Conservation (phyloP, 495 filamentous ascomycete species). For the Lasiosphaeria ovina region DNA sequence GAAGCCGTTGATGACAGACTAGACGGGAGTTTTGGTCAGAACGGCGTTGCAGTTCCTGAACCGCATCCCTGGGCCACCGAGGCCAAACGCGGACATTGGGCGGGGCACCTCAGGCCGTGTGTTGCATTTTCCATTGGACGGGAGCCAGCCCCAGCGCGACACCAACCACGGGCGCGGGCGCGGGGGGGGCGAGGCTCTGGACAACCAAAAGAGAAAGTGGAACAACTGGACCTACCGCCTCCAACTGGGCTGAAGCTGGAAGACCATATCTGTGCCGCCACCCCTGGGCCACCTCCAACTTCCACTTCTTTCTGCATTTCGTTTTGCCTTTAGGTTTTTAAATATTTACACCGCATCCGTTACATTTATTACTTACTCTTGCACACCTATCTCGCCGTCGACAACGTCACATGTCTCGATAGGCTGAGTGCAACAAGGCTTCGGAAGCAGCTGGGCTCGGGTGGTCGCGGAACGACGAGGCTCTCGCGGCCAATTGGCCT, state of each 20-base stretch:
- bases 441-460: background rate
- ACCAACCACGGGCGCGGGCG: background rate
- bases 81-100: background rate
- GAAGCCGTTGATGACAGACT: no score
- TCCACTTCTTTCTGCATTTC: no score
- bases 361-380: no score
- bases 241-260: no score
- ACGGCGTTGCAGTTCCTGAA: conserved; percentile 12
- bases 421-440: no score
- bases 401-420: no score
- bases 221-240: no score
- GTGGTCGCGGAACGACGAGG: background rate
- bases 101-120: conserved; percentile 1
- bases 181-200: conserved; percentile 1
- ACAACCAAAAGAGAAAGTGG: background rate
- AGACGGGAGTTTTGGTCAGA: background rate
- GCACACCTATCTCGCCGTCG: no score
- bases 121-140: conserved; percentile 10
- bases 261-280: no score
- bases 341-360: no score
- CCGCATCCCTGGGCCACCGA: conserved; percentile 20
- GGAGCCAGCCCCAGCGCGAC: background rate
- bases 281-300: no score
- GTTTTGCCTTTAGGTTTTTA: no score
- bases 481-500: background rate